phyloP scores from a whole-genome alignment of 805 yeast species.

The Candida alai region DNA sequence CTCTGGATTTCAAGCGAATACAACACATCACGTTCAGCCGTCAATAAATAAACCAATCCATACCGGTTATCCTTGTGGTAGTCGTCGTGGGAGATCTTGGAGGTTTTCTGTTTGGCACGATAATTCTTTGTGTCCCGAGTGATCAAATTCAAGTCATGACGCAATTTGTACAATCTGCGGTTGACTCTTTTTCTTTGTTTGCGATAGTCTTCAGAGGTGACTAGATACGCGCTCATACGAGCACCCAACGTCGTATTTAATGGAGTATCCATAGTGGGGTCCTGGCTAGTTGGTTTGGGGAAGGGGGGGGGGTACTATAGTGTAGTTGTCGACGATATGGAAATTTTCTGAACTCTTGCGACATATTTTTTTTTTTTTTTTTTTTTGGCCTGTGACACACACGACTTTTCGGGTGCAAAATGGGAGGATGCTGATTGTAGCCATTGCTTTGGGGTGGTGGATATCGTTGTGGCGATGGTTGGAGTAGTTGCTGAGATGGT shows the following conservation, averaged over 20 bases:
- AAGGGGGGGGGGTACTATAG: not conserved
- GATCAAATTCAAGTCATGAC: slow-evolving; percentile 59
- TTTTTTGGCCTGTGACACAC: too few species aligned
- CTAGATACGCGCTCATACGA: slow-evolving; percentile 60
- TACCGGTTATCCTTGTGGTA: slow-evolving; percentile 48
- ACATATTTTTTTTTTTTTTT: too few species aligned
- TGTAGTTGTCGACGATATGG: slow-evolving; percentile 2
- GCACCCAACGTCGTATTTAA: slow-evolving; percentile 46
- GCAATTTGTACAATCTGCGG: slow-evolving; percentile 57
- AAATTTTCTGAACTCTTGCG: not conserved
- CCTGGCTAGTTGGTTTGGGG: not conserved
- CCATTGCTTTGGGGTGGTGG: too few species aligned
- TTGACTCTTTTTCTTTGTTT: slow-evolving; percentile 64
- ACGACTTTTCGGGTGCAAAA: too few species aligned
- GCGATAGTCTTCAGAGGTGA: slow-evolving; percentile 64
- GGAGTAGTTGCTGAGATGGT: too few species aligned
- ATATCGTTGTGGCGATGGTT: too few species aligned
- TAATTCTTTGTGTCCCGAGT: slow-evolving; percentile 67
- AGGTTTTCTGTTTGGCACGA: slow-evolving; percentile 42
- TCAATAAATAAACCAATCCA: slow-evolving; percentile 57
- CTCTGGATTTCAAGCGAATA: slow-evolving; percentile 62
- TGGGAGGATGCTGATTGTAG: too few species aligned
- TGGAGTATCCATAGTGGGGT: slow-evolving; percentile 39
- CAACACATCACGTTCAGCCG: slow-evolving; percentile 76
- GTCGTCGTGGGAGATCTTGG: slow-evolving; percentile 44